Base-by-base conservation (phyloP, 495 filamentous ascomycete species). In the Aspergillus olivimuriae region DNA sequence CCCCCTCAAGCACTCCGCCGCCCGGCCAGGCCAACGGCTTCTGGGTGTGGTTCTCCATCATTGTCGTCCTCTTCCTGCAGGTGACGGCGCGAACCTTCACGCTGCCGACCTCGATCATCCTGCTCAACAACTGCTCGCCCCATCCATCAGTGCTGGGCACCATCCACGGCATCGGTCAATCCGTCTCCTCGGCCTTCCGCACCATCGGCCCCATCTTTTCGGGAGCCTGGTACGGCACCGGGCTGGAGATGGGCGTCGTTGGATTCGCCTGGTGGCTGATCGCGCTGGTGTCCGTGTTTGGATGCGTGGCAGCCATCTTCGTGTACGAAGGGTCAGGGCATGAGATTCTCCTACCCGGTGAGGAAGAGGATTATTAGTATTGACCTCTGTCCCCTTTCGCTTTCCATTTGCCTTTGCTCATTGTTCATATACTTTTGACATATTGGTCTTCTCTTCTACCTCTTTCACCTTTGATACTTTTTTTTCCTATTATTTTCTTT, bases 21-120 rank as follows among this genome's bases (percentile, higher is more conserved):
- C 82, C 82, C 4, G 62, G 62, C 17, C 70, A 80, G 51, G 86
- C 85, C 35, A 76, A 78, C 34, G 88, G 87, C 2, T 28, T 69
- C 11, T 60, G 73, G 39, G 66, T 84, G 45, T 94, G 87, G 87
- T 41, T 73, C 3, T 76, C 77, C 23, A 84, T 94, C 36, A 73
- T 78, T 3, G 58, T 71, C 12, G 75, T 90, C 4, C 68, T 92
- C 1, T 75, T 80, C 55, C 60, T 90, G 16, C 85, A 91, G 47
- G 86, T 89, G 36, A 63, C 82, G 1, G 86, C 82, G 0, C 77
- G 86, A n/a, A 92, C 87, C 0, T 91, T 94, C 63, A 84, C 85
- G 4, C 72, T 90, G 0, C 87, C 88, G 0, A 81, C 78, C 11
- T 79, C 82, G 16, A 81, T 82, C 2, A 91, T 94, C 43, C 66